phyloP scores from a whole-genome alignment of 2,329 filamentous ascomycete species.

The Fonsecaea pedrosoi region DNA sequence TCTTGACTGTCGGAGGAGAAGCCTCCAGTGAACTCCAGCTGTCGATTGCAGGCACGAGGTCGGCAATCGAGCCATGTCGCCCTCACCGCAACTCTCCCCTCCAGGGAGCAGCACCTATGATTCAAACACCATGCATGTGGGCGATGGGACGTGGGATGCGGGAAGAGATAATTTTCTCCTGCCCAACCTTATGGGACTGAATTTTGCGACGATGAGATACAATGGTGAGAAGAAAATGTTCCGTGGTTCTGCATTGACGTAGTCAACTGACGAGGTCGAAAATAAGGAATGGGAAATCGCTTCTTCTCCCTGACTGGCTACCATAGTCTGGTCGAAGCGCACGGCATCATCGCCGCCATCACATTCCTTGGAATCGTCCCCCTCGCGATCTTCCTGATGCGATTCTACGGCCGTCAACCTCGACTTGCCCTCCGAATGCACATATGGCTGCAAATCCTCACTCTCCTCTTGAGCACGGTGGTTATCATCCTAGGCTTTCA shows the following conservation, averaged over 20 bases:
- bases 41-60: conserved; percentile 1
- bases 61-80: conserved; percentile 44
- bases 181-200: conserved; percentile 68
- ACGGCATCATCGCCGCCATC: conserved; percentile 66
- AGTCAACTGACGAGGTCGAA: conserved; percentile 28
- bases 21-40: conserved; percentile 31
- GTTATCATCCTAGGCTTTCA: conserved; percentile 68
- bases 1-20: conserved; percentile 31
- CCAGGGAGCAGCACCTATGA: conserved; percentile 68
- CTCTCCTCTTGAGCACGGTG: conserved; percentile 66
- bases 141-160: conserved; percentile 71
- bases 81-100: conserved; percentile 55
- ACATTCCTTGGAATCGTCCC: conserved; percentile 68
- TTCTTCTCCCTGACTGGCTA: conserved; percentile 66
- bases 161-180: conserved; percentile 68
- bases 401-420: conserved; percentile 65
- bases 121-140: conserved; percentile 67
- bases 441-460: conserved; percentile 68
- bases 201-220: conserved; percentile 71
- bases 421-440: conserved; percentile 65
- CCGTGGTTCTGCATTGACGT: not conserved
- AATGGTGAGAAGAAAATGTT: conserved; percentile 58
- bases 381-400: conserved; percentile 64
- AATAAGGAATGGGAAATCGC: conserved; percentile 69
- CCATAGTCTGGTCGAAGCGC: conserved; percentile 63